phyloP scores from a whole-genome alignment of 148 eudicot genomes.

The Fallopia convolvulus region DNA sequence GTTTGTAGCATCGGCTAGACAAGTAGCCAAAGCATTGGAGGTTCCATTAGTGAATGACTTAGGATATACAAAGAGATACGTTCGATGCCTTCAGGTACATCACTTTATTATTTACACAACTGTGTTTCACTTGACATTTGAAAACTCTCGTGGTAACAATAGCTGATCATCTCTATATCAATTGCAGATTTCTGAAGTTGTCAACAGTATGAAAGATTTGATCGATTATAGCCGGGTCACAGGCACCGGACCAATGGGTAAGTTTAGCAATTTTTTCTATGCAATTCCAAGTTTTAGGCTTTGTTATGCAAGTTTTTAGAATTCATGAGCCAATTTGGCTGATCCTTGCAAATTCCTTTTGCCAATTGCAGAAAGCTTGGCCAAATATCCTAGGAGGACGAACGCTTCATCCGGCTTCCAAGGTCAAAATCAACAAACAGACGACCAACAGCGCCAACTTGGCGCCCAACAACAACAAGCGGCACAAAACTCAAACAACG shows the following conservation, averaged over 20 bases:
- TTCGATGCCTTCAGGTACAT: constrained; percentile 91
- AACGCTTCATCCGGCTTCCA: constrained; percentile 15
- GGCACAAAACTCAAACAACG: constrained; percentile 47
- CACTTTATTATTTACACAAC: neutral
- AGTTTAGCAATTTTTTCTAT: constrained; percentile 16
- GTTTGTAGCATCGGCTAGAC: constrained; percentile 73
- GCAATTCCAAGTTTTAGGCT: neutral
- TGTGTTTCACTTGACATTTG: neutral
- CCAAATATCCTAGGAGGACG: constrained; percentile 76
- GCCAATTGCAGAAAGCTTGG: constrained; percentile 64
- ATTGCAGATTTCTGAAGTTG: constrained; percentile 89
- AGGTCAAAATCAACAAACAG: constrained; percentile 46
- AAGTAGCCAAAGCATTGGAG: constrained; percentile 75
- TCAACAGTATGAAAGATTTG: constrained; percentile 95
- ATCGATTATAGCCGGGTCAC: constrained; percentile 81
- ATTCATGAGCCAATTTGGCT: neutral
- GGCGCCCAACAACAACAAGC: constrained; percentile 19
- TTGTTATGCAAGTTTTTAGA: too few species aligned
- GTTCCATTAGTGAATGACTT: constrained; percentile 84
- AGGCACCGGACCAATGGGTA: constrained; percentile 90
- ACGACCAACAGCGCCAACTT: constrained; percentile 36
- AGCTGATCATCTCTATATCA: neutral
- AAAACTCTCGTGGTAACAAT: neutral
- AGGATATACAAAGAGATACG: constrained; percentile 95
- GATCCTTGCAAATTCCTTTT: neutral